Conservation (phyloP, 2,329 filamentous ascomycete genomes). For the Emergomyces africanus region DNA sequence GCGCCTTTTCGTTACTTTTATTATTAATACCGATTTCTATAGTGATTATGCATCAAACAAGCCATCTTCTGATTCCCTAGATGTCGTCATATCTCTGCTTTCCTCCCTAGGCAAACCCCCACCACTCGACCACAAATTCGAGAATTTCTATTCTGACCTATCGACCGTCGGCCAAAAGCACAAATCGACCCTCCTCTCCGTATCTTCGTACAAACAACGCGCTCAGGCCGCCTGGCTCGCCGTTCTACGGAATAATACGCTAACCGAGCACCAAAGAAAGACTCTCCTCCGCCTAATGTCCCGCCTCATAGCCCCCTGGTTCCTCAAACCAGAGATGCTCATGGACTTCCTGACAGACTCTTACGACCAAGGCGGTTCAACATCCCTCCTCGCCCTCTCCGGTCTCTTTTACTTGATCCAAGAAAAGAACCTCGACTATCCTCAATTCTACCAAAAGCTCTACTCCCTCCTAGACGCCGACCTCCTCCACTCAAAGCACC, state of each 20-base stretch:
- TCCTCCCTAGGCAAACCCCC: slow-evolving; percentile 55
- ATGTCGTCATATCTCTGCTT: slow-evolving; percentile 27
- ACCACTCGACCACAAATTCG: slow-evolving; percentile 21
- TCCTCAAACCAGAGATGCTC: slow-evolving; percentile 72
- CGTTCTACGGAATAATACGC: slow-evolving; percentile 50
- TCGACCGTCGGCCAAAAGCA: slow-evolving; percentile 45
- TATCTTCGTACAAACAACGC: slow-evolving; percentile 60
- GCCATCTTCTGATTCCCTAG: slow-evolving; percentile 19
- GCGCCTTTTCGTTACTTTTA: background rate
- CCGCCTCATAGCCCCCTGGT: slow-evolving; percentile 74
- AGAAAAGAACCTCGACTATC: slow-evolving; percentile 90
- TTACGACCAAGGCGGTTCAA: slow-evolving; percentile 75
- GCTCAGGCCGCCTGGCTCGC: slow-evolving; percentile 81
- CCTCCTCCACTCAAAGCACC: slow-evolving; percentile 84
- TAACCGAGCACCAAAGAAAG: slow-evolving; percentile 66
- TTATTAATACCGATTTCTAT: slow-evolving; percentile 7
- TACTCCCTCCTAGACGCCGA: slow-evolving; percentile 82
- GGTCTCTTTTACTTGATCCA: slow-evolving; percentile 93
- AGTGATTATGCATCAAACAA: slow-evolving; percentile 24
- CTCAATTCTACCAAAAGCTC: slow-evolving; percentile 82
- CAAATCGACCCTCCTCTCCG: slow-evolving; percentile 51
- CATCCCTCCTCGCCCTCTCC: slow-evolving; percentile 74
- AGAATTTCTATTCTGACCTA: slow-evolving; percentile 28
- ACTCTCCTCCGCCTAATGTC: slow-evolving; percentile 62
- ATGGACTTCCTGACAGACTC: slow-evolving; percentile 97